Conservation (phyloP, 345 rosid genomes). For the Bruguiera parviflora region DNA sequence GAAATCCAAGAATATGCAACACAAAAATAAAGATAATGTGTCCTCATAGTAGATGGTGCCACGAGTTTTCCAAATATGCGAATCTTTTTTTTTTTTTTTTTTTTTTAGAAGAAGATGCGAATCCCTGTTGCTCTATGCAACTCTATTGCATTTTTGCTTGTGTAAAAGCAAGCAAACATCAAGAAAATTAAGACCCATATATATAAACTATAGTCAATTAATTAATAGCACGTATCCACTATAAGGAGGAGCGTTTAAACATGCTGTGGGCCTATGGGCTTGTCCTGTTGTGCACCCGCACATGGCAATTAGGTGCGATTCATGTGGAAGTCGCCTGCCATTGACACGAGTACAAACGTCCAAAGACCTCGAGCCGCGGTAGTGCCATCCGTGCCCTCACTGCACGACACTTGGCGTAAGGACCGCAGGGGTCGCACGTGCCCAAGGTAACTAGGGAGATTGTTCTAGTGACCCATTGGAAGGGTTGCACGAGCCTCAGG, state of each 20-base stretch:
- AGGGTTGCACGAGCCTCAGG: slow-evolving; percentile 34
- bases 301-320: slow-evolving; percentile 31
- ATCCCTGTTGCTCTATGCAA: neutral
- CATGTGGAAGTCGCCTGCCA: slow-evolving; percentile 19
- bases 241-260: slow-evolving; percentile 3
- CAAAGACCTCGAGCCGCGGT: neutral
- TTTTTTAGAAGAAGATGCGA: neutral
- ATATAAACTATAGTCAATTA: too few species aligned
- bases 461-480: neutral
- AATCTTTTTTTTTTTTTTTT: neutral
- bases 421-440: slow-evolving; percentile 37
- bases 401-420: slow-evolving; percentile 31
- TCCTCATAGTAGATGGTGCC: slow-evolving; percentile 12
- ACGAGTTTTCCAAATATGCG: neutral
- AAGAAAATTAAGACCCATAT: too few species aligned
- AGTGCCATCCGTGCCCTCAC: slow-evolving; percentile 17
- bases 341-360: slow-evolving; percentile 17
- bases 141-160: neutral
- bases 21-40: neutral
- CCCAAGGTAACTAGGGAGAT: neutral
- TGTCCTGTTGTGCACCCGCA: slow-evolving; percentile 22
- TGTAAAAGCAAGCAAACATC: neutral
- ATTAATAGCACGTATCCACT: neutral
- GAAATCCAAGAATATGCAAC: neutral
- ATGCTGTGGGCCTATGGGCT: slow-evolving; percentile 7